These are phyloP conservation scores for Boletus subcaerulescens DNA, from an alignment of 768 basidiomycete species.

Conservation along the genomic window DNA sequence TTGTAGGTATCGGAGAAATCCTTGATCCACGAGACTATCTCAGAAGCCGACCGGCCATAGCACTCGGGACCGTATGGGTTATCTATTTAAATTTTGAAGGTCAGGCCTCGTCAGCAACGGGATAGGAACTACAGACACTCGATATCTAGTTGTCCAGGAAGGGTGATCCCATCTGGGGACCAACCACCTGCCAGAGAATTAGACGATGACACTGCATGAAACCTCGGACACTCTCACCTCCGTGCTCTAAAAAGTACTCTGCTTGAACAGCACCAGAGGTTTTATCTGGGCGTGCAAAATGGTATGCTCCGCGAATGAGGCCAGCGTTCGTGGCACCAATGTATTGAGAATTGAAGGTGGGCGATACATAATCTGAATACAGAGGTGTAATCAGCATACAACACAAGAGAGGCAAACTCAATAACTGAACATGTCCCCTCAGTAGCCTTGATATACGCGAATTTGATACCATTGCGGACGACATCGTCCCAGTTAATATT, in stretches of 20 bases:
- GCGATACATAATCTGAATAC: conserved; percentile 17
- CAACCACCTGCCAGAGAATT: conserved; percentile 42
- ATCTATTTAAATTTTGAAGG: conserved; percentile 38
- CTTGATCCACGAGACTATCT: conserved; percentile 62
- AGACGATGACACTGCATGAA: conserved; percentile 32
- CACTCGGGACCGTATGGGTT: conserved; percentile 51
- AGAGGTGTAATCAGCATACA: background rate
- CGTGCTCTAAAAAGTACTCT: conserved; percentile 53
- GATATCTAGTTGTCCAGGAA: conserved; percentile 63
- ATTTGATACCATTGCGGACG: conserved; percentile 48
- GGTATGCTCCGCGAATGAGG: conserved; percentile 59
- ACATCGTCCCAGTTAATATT: conserved; percentile 52
- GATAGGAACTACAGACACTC: conserved; percentile 42
- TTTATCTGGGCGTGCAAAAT: conserved; percentile 54
- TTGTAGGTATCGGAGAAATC: conserved; percentile 64
- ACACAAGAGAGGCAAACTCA: conserved; percentile 33
- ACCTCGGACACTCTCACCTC: conserved; percentile 34
- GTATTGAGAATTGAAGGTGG: conserved; percentile 45
- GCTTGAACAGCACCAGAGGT: conserved; percentile 60
- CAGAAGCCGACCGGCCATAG: conserved; percentile 48
- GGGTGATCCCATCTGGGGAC: conserved; percentile 54
- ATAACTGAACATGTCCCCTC: conserved; percentile 49
- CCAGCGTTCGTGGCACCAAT: conserved; percentile 52
- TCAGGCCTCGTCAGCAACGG: background rate
- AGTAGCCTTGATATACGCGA: conserved; percentile 67